Percentiles rank a stretch among this genome's conserved stretches.
Conservation (phyloP, 306 rosid genomes). For the Medicago arabica region DNA sequence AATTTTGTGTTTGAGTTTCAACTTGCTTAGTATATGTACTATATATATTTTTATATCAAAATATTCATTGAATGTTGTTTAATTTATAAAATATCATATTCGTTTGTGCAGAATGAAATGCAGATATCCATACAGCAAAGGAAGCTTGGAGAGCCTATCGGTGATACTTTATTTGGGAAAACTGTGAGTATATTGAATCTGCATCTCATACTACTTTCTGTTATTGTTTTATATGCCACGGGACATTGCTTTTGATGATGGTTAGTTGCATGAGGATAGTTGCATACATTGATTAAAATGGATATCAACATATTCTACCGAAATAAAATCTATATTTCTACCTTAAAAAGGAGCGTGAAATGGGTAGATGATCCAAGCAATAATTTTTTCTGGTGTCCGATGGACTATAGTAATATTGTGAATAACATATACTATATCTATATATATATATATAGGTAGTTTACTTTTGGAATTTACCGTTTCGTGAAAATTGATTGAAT, state of each 20-base stretch:
- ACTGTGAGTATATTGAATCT: conserved; percentile 63
- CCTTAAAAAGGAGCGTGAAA: conserved; percentile 2
- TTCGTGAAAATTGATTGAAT: neutral
- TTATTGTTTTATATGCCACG: conserved; percentile 14
- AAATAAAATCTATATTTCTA: neutral
- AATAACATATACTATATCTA: neutral
- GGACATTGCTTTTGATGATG: neutral
- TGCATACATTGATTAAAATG: conserved; percentile 19
- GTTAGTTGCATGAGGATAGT: neutral
- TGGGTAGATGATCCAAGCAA: neutral
- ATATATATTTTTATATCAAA: neutral
- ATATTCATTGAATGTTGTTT: conserved; percentile 21
- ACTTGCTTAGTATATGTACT: conserved; percentile 1
- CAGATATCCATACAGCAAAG: conserved; percentile 65
- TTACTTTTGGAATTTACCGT: neutral
- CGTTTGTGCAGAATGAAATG: conserved; percentile 71
- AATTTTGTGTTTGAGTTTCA: neutral
- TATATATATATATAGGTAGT: neutral
- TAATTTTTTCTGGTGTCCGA: too few species aligned
- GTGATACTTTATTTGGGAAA: conserved; percentile 81
- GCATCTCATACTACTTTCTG: neutral
- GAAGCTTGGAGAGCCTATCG: conserved; percentile 78
- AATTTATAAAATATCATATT: neutral
- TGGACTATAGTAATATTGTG: neutral
- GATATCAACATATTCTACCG: conserved; percentile 12